Evolutionary conservation across 768 basidiomycete species (phyloP), one percentile per base, ranked within the genome.

Genomic region (Boletus rufocinnamomeus): DNA sequence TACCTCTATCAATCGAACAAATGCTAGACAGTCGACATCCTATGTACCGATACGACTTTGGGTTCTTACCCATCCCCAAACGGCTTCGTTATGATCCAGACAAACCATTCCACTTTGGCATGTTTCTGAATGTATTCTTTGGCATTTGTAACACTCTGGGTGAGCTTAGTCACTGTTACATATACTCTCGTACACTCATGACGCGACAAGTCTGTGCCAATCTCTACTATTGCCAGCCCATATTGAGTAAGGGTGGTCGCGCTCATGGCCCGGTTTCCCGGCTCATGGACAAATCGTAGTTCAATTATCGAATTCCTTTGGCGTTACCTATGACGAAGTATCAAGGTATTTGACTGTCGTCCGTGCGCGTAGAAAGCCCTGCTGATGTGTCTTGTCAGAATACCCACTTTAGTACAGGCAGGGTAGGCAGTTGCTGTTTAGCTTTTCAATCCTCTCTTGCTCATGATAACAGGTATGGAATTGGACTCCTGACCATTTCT

Each of bases 221-320:
- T 66, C 71, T 92, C 49, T 92, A 92, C 66, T 93, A 91, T 59
- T 87, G 84, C 60, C 88, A 89, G 74, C 90, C 90, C 2, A 72
- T 92, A 60, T 76, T 92, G n/a, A 87, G 89, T 83, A 66, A 66
- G 79, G 75, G 60, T 21, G 50, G 25, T 40, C 25, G 13, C 50
- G 7, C 47, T 43, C 41, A 25, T 21, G n/a, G 32, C 43, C 6
- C 30, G 13, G 21, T 25, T 53, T 30, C 35, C 44, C n/a, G 34
- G 16, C 43, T 54, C n/a, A 48, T 56, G 28, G 7, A 35, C 32
- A 37, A 34, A 48, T 32, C 28, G 14, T 52, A 69, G 66, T 65
- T 49, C 66, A 68, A 19, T 72, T 79, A 65, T 66, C 79, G 53
- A 54, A 68, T 50, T 73, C 75, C 7, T 77, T 81, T 60, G 63